Base-by-base conservation (phyloP, 768 basidiomycete genomes). In the Boletus vinaceobasis region DNA sequence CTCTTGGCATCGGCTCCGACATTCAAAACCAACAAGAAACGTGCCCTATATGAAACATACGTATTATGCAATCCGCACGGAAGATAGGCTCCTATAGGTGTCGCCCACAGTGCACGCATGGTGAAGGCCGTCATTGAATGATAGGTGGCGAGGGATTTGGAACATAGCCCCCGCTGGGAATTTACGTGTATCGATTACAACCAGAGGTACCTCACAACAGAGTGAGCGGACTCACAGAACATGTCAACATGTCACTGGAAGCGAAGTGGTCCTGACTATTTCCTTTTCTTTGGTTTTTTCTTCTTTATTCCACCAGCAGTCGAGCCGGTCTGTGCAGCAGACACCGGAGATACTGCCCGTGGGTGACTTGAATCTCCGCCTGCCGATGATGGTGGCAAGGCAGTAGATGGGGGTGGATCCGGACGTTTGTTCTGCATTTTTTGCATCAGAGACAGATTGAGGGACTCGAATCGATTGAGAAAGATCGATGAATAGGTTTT, bases 401-500 rank as follows among this genome's bases (percentile, higher is more conserved):
- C 40, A 7, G 40, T 10, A 14, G 56, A 37, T 7, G 72, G 64
- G 13, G 72, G 67, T 31, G 72, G 72, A 47, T 71, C 69, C 3
- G 71, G 72, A 52, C 70, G 77, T 15, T 67, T 78, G 64, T 93
- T 92, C 66, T 85, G 88, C 86, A 93, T 93, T 73, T 88, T 89
- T 63, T 86, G 81, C 77, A 93, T 88, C 49, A 97, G 77, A 7
- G 88, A 84, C 40, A 89, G 80, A 67, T 96, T 97, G 57, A 98
- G 79, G 7, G 87, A 80, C 72, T 98, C 94, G 74, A 98, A 98
- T 61, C 95, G 89, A 78, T 98, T 97, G 59, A 98, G 86, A 74
- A 92, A 93, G 67, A 96, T 87, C 48, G 90, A 92, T 3, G 94
- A 97, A 63, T 87, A 86, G 2, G 95, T 96, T 72, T 95, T 93